These are phyloP conservation scores for Chlorella sp. DNA, from an alignment of 139 green algal genomes.

Conservation along the genomic window DNA sequence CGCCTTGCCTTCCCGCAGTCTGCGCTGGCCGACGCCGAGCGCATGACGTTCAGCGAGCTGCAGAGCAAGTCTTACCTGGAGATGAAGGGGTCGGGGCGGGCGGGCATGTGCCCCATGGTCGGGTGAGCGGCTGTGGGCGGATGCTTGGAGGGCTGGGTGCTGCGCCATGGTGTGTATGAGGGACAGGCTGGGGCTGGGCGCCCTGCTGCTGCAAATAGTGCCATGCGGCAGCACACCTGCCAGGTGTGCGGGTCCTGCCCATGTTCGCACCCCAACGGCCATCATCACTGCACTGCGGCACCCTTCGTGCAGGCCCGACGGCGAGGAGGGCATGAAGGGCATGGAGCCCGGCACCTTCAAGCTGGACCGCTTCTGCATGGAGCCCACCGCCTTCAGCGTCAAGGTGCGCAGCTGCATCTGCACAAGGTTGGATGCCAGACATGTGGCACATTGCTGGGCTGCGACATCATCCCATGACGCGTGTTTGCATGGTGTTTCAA, in stretches of 20 bases:
- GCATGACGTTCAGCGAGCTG: conserved; percentile 94
- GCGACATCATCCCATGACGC: no score
- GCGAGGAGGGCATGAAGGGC: conserved; percentile 69
- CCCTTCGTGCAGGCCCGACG: not conserved
- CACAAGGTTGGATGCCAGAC: no score
- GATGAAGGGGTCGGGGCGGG: conserved; percentile 96
- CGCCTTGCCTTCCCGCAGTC: not conserved
- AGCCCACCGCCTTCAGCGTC: conserved; percentile 94
- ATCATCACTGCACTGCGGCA: no score
- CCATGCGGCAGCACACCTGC: no score
- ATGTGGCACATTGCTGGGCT: no score
- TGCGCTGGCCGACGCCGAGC: not conserved
- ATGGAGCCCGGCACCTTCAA: conserved; percentile 91
- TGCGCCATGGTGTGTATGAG: no score
- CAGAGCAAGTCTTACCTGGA: conserved; percentile 96
- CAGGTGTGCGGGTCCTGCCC: no score
- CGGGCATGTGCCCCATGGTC: conserved; percentile 97
- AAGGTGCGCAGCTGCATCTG: not conserved
- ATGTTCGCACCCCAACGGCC: no score
- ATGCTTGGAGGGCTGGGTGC: conserved; percentile 32
- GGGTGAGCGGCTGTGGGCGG: conserved; percentile 53
- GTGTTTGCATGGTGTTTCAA: no score
- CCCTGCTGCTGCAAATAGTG: no score
- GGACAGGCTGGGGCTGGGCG: no score
- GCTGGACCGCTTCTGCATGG: conserved; percentile 96